Percentiles rank a stretch among this genome's conserved stretches.
These are phyloP conservation scores for Apiotrichum brassicae DNA, from an alignment of 1,284 basidiomycete genomes.

Conservation along the genomic window DNA sequence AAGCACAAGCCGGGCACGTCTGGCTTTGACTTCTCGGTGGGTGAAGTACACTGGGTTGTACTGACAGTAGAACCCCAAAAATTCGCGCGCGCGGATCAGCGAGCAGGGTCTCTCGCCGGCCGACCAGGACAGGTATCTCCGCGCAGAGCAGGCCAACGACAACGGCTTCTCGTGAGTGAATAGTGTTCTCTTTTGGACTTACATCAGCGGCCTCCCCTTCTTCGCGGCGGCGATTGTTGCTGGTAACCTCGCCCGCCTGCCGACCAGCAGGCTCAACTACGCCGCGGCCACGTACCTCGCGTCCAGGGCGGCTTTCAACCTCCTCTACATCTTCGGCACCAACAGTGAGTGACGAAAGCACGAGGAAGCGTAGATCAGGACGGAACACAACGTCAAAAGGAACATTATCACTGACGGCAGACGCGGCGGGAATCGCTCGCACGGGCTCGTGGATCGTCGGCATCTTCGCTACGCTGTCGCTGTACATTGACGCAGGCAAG, in stretches of 20 bases:
- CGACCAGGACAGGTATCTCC: constrained; percentile 53
- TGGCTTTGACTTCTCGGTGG: constrained; percentile 19
- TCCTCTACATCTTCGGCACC: constrained; percentile 30
- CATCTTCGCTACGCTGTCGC: constrained; percentile 11
- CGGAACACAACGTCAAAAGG: too few relatives aligned
- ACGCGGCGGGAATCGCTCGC: constrained; percentile 18
- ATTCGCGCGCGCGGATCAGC: constrained; percentile 78
- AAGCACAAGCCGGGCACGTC: constrained; percentile 1
- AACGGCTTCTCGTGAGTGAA: constrained; percentile 23
- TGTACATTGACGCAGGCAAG: constrained; percentile 26
- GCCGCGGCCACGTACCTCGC: constrained; percentile 26
- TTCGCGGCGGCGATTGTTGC: constrained; percentile 31
- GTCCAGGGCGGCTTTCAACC: constrained; percentile 25
- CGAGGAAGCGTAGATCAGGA: too few relatives aligned
- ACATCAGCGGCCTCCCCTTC: constrained; percentile 12
- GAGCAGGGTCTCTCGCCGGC: constrained; percentile 77
- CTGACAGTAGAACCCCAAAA: constrained; percentile 49
- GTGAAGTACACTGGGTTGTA: neutral
- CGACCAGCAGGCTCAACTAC: constrained; percentile 27
- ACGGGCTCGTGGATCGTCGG: constrained; percentile 18
- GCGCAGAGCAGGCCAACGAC: constrained; percentile 30
- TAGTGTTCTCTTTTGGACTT: neutral
- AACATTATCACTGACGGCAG: constrained; percentile 16
- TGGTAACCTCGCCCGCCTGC: constrained; percentile 31
- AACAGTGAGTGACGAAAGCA: constrained; percentile 24